Base-by-base conservation (phyloP, 2,329 filamentous ascomycete species). In the Tolypocladium inflatum region DNA sequence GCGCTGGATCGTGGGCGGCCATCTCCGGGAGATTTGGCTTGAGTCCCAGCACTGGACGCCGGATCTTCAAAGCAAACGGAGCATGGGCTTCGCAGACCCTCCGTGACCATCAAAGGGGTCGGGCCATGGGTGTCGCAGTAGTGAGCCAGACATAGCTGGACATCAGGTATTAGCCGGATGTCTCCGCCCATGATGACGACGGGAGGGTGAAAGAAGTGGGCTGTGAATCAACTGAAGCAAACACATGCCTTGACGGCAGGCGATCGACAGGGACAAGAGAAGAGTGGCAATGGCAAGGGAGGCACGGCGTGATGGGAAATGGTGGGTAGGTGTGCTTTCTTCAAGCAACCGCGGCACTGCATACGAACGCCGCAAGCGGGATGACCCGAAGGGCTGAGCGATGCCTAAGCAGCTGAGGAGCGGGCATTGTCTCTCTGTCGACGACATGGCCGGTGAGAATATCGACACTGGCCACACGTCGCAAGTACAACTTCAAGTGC, bases 111-210 rank as follows among this genome's bases (percentile, higher is more conserved):
- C 59, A 88, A 71, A 55, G 85, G 85, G 53, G 85, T 88, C 54
- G 85, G 85, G 61, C 85, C 85, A 73, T 88, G 85, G 62, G 83
- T 78, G 70, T 88, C 85, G 77, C 85, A 88, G 68, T 87, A 88
- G 70, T 88, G 85, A 66, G 85, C 85, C 65, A 88, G 78, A 70
- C 84, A 87, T 68, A 88, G 74, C 85, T 88, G 80, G 59, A 83
- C 59, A 60, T 62, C 59, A 26, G 65, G 62, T 57, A 70, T 74
- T 68, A 74, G 73, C 65, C 59, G 57, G 54, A 58, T 59, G 64
- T 61, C 62, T 64, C 43, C 65, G 56, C 63, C 66, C 70, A 73
- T 72, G 57, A 57, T 63, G 54, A 57, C 35, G 55, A 56, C 50
- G 52, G 4, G 26, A 35, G 9, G 3, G 48, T 21, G 48, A 37